Base-by-base conservation (phyloP, 2,329 filamentous ascomycete genomes). In the Emergomyces pasteurianus region DNA sequence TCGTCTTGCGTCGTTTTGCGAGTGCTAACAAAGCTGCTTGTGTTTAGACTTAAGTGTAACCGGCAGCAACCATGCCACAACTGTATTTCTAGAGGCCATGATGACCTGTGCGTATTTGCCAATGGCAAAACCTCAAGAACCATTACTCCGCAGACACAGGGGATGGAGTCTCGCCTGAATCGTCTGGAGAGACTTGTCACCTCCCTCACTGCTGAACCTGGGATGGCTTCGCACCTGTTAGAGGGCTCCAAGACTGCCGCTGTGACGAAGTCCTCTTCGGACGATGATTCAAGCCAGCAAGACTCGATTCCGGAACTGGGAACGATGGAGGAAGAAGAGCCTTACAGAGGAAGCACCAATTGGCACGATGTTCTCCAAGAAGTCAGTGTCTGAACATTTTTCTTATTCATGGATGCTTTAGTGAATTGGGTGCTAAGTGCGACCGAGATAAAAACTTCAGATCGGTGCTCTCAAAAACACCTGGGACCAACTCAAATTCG, bases 291-390 rank as follows among this genome's bases (percentile, higher is more conserved):
- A 5, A 40, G 53, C n/a, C 53, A 55, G n/a, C 34, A 55, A 10
- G 14, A 4, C n/a, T 9, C 34, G 6, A 59, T 31, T 31, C 23
- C 23, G 14, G 57, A 52, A 14, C 31, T 38, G 36, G 59, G 57
- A 18, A 59, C 43, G 21, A 59, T 71, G 58, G 59, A 66, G 40
- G 65, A 65, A 61, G 66, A 68, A 60, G 57, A 64, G 52, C 69
- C 64, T 60, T 71, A 71, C 66, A 67, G 70, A 60, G 59, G 66
- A 57, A 70, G 68, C 63, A 61, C 61, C 54, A 69, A 70, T 65
- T 71, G 69, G 69, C 68, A 65, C 23, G 67, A 69, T 21, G 65
- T 71, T 63, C 67, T 71, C 62, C 61, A 58, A 60, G 65, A 65
- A 59, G 68, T 70, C 57, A 64, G 69, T 6, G 62, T 53, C 64